Conservation (phyloP, 169 alveolate genomes). For the Cryptosporidium baileyi region DNA sequence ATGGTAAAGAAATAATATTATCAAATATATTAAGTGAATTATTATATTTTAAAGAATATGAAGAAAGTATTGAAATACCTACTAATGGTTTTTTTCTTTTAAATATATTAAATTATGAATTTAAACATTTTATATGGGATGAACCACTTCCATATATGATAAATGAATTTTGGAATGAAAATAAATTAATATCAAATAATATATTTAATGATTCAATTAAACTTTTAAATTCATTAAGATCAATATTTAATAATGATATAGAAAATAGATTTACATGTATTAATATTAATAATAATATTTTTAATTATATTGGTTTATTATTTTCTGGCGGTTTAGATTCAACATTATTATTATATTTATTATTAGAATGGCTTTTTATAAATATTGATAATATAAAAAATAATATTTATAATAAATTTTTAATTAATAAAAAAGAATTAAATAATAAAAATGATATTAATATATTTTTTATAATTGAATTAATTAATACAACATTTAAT, state of each 20-base stretch:
- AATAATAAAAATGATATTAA: neutral
- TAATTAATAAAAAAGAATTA: neutral
- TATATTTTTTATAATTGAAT: slow-evolving; percentile 22
- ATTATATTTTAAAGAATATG: neutral
- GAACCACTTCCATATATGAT: neutral
- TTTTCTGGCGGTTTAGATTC: slow-evolving; percentile 73
- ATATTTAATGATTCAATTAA: neutral
- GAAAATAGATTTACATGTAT: neutral
- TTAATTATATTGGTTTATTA: slow-evolving; percentile 37
- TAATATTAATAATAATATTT: neutral
- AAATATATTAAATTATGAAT: neutral
- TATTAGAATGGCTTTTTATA: slow-evolving; percentile 39
- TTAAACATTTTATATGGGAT: neutral
- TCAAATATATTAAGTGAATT: slow-evolving; percentile 23
- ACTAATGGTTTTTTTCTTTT: slow-evolving; percentile 3
- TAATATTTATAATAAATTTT: neutral
- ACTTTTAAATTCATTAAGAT: slow-evolving; percentile 14
- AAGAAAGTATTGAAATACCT: slow-evolving; percentile 29
- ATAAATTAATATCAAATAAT: neutral
- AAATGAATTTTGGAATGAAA: neutral
- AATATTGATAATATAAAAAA: neutral
- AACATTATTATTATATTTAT: slow-evolving; percentile 31
- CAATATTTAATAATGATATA: neutral
- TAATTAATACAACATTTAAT: slow-evolving; percentile 39
- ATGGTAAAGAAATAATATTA: slow-evolving; percentile 2